phyloP scores from a whole-genome alignment of 352 stramenopile genomes.

The Phytophthora citricola region DNA sequence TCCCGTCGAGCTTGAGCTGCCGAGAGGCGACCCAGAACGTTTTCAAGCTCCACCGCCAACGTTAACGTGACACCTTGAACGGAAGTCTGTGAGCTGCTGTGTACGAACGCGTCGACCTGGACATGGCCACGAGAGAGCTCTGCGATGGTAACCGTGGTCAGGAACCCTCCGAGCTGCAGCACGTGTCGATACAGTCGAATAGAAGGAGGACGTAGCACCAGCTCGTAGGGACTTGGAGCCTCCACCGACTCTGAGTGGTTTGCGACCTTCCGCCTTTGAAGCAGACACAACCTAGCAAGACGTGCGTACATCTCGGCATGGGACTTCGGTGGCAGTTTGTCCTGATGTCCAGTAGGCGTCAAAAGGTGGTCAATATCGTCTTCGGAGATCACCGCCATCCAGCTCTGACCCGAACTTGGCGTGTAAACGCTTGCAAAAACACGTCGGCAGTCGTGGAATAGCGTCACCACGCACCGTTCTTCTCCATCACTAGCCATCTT shows the following conservation, averaged over 20 bases:
- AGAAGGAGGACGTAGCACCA: slow-evolving; percentile 55
- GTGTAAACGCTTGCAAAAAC: slow-evolving; percentile 79
- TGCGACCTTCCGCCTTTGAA: slow-evolving; percentile 35
- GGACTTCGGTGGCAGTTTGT: slow-evolving; percentile 53
- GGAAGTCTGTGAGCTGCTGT: slow-evolving; percentile 24
- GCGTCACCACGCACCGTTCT: slow-evolving; percentile 60
- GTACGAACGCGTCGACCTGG: slow-evolving; percentile 66
- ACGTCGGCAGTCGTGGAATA: slow-evolving; percentile 77
- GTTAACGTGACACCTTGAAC: slow-evolving; percentile 15
- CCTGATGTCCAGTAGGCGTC: slow-evolving; percentile 55
- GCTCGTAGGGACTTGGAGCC: slow-evolving; percentile 29
- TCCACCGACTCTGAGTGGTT: slow-evolving; percentile 12
- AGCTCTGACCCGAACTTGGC: slow-evolving; percentile 51
- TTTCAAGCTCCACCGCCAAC: slow-evolving; percentile 58
- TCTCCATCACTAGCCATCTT: slow-evolving; percentile 26
- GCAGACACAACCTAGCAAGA: slow-evolving; percentile 60
- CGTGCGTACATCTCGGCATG: slow-evolving; percentile 68
- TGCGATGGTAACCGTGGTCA: slow-evolving; percentile 63
- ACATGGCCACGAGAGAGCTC: slow-evolving; percentile 67
- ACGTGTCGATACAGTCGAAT: slow-evolving; percentile 64
- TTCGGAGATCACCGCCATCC: slow-evolving; percentile 63
- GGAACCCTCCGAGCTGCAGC: slow-evolving; percentile 50
- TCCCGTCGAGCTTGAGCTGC: slow-evolving; percentile 34
- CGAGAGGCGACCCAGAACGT: slow-evolving; percentile 59
- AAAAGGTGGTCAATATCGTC: slow-evolving; percentile 65